Percentiles rank a stretch among this genome's conserved stretches.
phyloP scores from a whole-genome alignment of 345 rosid genomes.

The Hypericum perforatum region DNA sequence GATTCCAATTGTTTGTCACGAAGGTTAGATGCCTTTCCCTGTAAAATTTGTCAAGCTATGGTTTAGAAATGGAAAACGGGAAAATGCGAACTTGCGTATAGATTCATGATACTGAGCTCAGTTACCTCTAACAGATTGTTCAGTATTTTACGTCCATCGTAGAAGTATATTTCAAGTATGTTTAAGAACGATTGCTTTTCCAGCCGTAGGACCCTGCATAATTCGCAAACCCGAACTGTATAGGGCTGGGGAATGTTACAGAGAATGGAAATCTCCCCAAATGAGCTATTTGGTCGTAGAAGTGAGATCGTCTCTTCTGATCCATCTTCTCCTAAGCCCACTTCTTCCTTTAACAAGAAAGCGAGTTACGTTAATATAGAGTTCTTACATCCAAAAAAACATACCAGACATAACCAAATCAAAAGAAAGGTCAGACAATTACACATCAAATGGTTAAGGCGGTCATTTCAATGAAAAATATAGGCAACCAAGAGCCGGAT shows the following conservation, averaged over 20 bases:
- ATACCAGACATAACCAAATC: too few relatives aligned
- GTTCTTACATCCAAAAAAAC: too few relatives aligned
- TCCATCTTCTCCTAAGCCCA: conserved; percentile 61
- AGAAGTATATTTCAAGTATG: conserved; percentile 82
- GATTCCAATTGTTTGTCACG: conserved; percentile 67
- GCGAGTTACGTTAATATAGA: neutral
- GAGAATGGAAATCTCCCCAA: conserved; percentile 82
- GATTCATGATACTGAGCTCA: neutral
- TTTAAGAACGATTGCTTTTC: conserved; percentile 81
- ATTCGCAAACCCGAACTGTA: conserved; percentile 63
- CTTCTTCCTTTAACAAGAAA: conserved; percentile 43
- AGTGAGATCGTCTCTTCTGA: conserved; percentile 57
- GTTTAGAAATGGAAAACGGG: neutral
- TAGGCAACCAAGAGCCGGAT: too few relatives aligned
- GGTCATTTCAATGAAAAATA: too few relatives aligned
- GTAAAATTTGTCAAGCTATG: conserved; percentile 16
- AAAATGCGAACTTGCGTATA: too few relatives aligned
- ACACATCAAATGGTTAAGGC: too few relatives aligned
- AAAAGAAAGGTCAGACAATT: too few relatives aligned
- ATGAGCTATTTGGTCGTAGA: conserved; percentile 50
- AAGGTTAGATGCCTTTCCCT: conserved; percentile 66
- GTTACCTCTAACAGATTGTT: conserved; percentile 77
- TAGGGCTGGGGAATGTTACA: conserved; percentile 96
- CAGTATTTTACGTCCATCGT: conserved; percentile 73
- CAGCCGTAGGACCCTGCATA: conserved; percentile 71